Evolutionary conservation across 2,329 filamentous ascomycete species (phyloP), one percentile per base, ranked within the genome.

Genomic region (Tolypocladium endophyticum): DNA sequence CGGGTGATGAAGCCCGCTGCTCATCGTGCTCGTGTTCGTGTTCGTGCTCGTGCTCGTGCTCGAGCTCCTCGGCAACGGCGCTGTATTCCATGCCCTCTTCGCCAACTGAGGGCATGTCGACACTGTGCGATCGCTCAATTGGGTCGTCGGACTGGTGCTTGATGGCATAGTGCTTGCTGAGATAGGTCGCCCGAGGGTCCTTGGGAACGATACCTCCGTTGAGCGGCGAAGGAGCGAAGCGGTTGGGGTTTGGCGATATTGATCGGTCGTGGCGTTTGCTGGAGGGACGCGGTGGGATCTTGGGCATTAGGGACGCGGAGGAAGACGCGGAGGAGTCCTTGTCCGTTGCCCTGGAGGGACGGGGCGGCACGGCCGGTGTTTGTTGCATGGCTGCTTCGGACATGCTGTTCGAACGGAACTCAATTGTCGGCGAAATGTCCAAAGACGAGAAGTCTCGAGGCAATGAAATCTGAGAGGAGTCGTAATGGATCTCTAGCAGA

Each of bases 11-110:
- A 60, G 73, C 73, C 56, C 64, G 66, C 70, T 75, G 74, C 64
- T 63, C 58, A 35, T 65, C 66, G 25, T 64, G 61, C 55, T 65
- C 58, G 57, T 69, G 58, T 62, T 81, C 80, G n/a, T 63, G 58
- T 33, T 65, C 66, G 25, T 64, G 61, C 55, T 65, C 58, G 57
- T 63, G 58, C 36, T 65, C 66, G 25, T 64, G 61, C 55, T 65
- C 58, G 57, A 69, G 58, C 62, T 81, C 80, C n/a, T 79, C 77
- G 39, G 79, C 68, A 39, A 81, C 71, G 28, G 72, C 87, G 58
- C 85, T 90, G 75, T 97, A 97, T 76, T 97, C 93, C 65, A 81
- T 85, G 63, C 93, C 93, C 76, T 97, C 93, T 71, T 97, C 87
- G 60, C 93, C 93, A 59, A 96, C 81, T 1, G 89, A 89, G 20